Evolutionary conservation across 116 monocot species (phyloP), one percentile per base, ranked within the genome.

Genomic region (Iris pallida): DNA sequence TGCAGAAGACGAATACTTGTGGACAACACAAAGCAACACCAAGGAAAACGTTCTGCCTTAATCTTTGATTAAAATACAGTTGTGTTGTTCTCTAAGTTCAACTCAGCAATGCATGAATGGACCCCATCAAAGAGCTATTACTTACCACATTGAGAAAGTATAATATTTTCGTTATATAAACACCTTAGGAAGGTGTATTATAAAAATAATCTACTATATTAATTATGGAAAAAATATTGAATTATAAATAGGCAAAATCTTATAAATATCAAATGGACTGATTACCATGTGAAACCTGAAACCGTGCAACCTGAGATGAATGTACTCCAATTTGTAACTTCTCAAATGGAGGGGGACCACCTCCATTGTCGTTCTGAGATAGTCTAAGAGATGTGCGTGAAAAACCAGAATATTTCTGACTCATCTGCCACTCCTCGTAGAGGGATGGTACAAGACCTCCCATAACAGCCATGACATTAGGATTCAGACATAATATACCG

Each of bases 381-480:
- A 46, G 60, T 61, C 73, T 90, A 17, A 68, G 55, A 18, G 74
- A 66, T 66, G 76, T 66, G n/a, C 90, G 81, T 59, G 89, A 86
- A 20, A 89, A 83, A 14, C 85, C 81, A 8, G 96, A 92, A 70
- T 83, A 92, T 73, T 89, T 97, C 78, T 72, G 86, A 72, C 75
- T 90, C 75, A 97, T 81, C 53, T 85, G 70, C 96, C 92, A 97
- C 58, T 97, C 96, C 51, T 97, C 96, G 70, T 76, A 80, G 17
- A 97, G 79, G 59, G 89, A 83, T 79, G 87, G 80, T 16, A 97
- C 92, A 57, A 83, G 4, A 57, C 96, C 96, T 59, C 96, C 96
- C 53, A 92, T 43, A 55, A 97, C 47, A 7, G 74, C 85, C 47
- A 97, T 40, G 64, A 56, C 78, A 69, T 83, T 87, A 8, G 89